Evolutionary conservation across 2,329 filamentous ascomycete species (phyloP).

Genomic region (Fusarium sp.): DNA sequence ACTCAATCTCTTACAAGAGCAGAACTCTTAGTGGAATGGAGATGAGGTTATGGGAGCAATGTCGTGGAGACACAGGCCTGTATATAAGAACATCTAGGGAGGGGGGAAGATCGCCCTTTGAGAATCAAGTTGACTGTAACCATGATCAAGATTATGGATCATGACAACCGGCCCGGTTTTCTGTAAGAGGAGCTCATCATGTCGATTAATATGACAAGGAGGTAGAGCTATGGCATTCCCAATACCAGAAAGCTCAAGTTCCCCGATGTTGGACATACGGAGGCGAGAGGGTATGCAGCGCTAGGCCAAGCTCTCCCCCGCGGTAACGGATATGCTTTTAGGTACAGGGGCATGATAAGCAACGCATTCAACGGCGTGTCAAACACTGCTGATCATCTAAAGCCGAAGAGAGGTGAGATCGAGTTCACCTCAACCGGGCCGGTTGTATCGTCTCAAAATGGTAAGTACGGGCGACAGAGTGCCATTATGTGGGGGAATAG

Average conservation of each 20-base stretch:
- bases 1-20: neutral
- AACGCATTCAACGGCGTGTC: conserved; percentile 3
- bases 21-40: neutral
- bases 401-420: neutral
- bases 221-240: neutral
- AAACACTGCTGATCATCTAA: neutral
- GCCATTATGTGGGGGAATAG: conserved; percentile 36
- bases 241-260: conserved; percentile 3
- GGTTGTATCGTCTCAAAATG: conserved; percentile 17
- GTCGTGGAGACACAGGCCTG: conserved; percentile 34
- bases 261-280: conserved; percentile 9
- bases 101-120: conserved; percentile 28
- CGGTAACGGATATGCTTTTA: conserved; percentile 22
- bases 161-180: conserved; percentile 37
- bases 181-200: conserved; percentile 26
- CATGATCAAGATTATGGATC: conserved; percentile 18
- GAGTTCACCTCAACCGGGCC: conserved; percentile 27
- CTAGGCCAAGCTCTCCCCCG: conserved; percentile 29
- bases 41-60: conserved; percentile 21
- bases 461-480: conserved; percentile 27
- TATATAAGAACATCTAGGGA: conserved; percentile 8
- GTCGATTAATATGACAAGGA: conserved; percentile 18
- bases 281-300: conserved; percentile 1
- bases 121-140: conserved; percentile 22
- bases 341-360: conserved; percentile 39